Evolutionary conservation across 2,329 filamentous ascomycete genomes (phyloP).

Genomic region (Bisporella sp.): DNA sequence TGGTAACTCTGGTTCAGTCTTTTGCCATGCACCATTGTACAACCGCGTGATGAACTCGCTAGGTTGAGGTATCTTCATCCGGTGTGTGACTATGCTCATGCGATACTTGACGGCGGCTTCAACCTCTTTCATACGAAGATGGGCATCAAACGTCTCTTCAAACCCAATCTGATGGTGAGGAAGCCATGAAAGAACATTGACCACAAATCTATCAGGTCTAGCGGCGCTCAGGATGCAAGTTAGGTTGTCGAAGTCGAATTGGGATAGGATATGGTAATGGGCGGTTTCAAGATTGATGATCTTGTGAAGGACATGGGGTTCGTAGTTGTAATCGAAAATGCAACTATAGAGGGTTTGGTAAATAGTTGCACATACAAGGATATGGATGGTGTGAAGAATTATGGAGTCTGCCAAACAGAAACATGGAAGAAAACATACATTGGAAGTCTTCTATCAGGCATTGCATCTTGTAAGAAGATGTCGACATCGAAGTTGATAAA

Average conservation of each 20-base stretch:
- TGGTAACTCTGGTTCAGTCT: no score
- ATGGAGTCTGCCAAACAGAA: background rate
- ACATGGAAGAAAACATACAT: background rate
- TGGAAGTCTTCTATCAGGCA: background rate
- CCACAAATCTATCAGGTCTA: background rate
- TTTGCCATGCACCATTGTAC: no score
- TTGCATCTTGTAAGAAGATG: background rate
- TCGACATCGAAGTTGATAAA: background rate
- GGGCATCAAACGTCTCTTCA: no score
- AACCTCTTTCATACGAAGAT: no score
- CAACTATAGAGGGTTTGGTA: background rate
- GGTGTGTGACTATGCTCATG: no score
- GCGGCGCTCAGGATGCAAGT: background rate
- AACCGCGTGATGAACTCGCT: no score
- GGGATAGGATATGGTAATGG: background rate
- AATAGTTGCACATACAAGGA: background rate
- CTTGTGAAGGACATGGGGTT: background rate
- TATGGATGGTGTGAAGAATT: background rate
- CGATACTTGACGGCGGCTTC: no score
- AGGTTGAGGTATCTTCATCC: no score
- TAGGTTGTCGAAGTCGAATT: background rate
- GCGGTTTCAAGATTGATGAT: background rate
- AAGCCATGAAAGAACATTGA: no score
- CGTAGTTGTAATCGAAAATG: background rate
- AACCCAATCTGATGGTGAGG: no score